phyloP scores from a whole-genome alignment of 768 basidiomycete genomes.

The Piloderma croceum region DNA sequence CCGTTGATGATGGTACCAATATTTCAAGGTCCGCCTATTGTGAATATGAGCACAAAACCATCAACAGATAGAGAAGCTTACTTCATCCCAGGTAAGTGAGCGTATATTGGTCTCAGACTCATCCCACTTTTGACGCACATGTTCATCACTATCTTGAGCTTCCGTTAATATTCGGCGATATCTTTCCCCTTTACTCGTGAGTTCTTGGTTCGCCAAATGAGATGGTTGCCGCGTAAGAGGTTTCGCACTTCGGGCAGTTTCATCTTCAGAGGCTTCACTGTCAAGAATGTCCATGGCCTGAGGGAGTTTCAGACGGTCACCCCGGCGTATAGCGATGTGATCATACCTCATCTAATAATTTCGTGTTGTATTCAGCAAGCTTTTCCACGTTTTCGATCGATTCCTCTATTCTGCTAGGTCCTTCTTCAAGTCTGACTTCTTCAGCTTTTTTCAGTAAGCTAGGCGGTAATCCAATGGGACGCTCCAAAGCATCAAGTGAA shows the following conservation, averaged over 20 bases:
- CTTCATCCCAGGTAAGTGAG: constrained; percentile 48
- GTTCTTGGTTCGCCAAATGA: constrained; percentile 69
- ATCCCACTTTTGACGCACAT: constrained; percentile 79
- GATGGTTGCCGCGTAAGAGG: constrained; percentile 57
- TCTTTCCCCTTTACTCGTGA: constrained; percentile 63
- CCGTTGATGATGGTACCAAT: constrained; percentile 63
- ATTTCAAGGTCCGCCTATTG: constrained; percentile 58
- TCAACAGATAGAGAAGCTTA: neutral
- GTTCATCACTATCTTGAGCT: constrained; percentile 70
- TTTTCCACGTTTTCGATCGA: constrained; percentile 69
- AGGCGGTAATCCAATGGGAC: constrained; percentile 82
- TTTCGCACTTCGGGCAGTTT: constrained; percentile 51
- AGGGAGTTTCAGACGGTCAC: too few species aligned
- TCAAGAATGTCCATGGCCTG: constrained; percentile 91
- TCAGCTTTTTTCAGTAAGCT: constrained; percentile 82
- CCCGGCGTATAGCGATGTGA: constrained; percentile 4
- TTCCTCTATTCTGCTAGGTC: constrained; percentile 62
- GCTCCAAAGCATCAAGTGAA: constrained; percentile 80
- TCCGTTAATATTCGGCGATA: constrained; percentile 69
- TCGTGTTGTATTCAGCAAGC: constrained; percentile 54
- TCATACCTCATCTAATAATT: constrained; percentile 70
- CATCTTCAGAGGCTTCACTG: constrained; percentile 82
- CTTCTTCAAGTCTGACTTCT: constrained; percentile 75
- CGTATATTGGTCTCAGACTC: constrained; percentile 76
- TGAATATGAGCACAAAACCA: constrained; percentile 3